Percentiles rank a stretch among this genome's conserved stretches.
Evolutionary conservation across 345 rosid genomes (phyloP).

Genomic region (thale cress (Arabidopsis thaliana)): TAIR10.1 NC_003071.7:2893001-2893500

Average conservation of each 20-base stretch:
- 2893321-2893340: not conserved
- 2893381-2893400: not conserved
- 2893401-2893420: not conserved
- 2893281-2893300: constrained; percentile 69
- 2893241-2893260: constrained; percentile 60
- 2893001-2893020: too few relatives aligned
- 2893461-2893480: too few relatives aligned
- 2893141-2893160: constrained; percentile 59
- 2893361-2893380: not conserved
- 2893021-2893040: too few relatives aligned
- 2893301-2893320: constrained; percentile 54
- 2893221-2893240: constrained; percentile 63
- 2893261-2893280: constrained; percentile 75
- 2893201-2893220: constrained; percentile 70
- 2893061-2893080: constrained; percentile 52
- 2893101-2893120: constrained; percentile 74
- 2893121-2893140: constrained; percentile 61
- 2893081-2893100: constrained; percentile 56
- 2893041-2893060: too few relatives aligned
- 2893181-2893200: constrained; percentile 71
- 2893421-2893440: too few relatives aligned
- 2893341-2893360: constrained; percentile 18
- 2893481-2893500: too few relatives aligned
- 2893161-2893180: constrained; percentile 61
- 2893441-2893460: too few relatives aligned